These are phyloP conservation scores for Microbotryum silenes-acaulis DNA, from an alignment of 1,284 basidiomycete species.

Conservation along the genomic window DNA sequence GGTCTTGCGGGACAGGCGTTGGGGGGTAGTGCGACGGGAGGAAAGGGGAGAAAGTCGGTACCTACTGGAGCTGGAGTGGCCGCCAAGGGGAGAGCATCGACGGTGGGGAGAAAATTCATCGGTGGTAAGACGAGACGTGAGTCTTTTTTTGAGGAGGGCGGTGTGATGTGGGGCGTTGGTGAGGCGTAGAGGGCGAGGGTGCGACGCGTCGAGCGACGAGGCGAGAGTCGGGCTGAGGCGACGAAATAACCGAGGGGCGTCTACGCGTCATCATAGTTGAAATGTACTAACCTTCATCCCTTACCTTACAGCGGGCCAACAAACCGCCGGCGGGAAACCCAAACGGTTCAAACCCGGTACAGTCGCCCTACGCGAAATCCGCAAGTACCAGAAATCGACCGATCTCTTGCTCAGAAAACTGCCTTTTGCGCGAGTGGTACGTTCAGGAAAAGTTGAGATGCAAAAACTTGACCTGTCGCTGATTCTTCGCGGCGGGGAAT, in stretches of 20 bases:
- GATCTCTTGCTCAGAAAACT: slow-evolving; percentile 78
- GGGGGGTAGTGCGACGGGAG: too few species aligned
- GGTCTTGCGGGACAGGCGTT: too few species aligned
- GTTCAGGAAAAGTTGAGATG: slow-evolving; percentile 32
- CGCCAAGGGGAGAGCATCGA: too few species aligned
- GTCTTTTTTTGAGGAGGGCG: neutral
- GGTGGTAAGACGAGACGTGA: slow-evolving; percentile 3
- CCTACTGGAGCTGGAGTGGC: too few species aligned
- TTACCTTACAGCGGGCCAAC: neutral
- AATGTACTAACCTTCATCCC: too few species aligned
- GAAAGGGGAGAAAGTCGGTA: too few species aligned
- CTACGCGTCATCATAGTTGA: neutral
- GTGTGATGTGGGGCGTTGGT: neutral
- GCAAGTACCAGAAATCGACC: slow-evolving; percentile 87
- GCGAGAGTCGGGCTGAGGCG: too few species aligned
- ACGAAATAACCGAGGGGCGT: neutral
- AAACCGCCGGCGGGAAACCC: slow-evolving; percentile 41
- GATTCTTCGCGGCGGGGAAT: neutral
- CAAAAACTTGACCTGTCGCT: neutral
- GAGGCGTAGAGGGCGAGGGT: neutral
- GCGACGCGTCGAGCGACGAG: neutral
- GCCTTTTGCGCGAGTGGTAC: slow-evolving; percentile 82
- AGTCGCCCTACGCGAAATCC: slow-evolving; percentile 79
- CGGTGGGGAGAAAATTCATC: neutral
- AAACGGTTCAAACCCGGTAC: slow-evolving; percentile 73